phyloP scores from a whole-genome alignment of 805 yeast species.

The Saturnispora besseyi region DNA sequence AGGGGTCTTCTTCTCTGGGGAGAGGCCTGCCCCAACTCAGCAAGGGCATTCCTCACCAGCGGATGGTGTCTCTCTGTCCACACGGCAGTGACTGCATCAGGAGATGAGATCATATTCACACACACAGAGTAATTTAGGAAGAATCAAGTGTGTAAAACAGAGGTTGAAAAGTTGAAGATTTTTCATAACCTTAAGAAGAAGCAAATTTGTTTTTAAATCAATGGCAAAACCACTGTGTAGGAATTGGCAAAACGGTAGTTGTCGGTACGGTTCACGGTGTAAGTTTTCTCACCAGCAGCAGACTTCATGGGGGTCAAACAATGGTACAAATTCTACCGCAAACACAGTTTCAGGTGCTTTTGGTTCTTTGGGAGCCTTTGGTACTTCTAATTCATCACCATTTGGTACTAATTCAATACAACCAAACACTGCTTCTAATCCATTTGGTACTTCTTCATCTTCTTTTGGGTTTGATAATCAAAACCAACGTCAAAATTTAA shows the following conservation, averaged over 20 bases:
- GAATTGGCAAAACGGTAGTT: not conserved
- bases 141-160: not conserved
- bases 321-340: not conserved
- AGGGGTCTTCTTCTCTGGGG: not conserved
- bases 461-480: not conserved
- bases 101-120: not conserved
- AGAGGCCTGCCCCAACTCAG: constrained; percentile 1
- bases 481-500: not conserved
- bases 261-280: not conserved
- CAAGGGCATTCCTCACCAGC: not conserved
- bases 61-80: constrained; percentile 6
- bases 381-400: not conserved
- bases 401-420: not conserved
- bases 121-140: not conserved
- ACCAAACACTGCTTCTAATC: not conserved
- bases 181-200: not conserved
- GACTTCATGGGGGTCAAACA: not conserved
- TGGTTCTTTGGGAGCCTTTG: constrained; percentile 1
- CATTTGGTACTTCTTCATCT: constrained; percentile 1
- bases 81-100: not conserved
- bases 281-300: not conserved
- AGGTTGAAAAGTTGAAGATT: not conserved
- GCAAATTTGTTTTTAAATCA: not conserved
- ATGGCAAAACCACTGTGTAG: constrained; percentile 4
- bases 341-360: not conserved